Base-by-base conservation (phyloP, 768 basidiomycete genomes). In the Mycena pura region DNA sequence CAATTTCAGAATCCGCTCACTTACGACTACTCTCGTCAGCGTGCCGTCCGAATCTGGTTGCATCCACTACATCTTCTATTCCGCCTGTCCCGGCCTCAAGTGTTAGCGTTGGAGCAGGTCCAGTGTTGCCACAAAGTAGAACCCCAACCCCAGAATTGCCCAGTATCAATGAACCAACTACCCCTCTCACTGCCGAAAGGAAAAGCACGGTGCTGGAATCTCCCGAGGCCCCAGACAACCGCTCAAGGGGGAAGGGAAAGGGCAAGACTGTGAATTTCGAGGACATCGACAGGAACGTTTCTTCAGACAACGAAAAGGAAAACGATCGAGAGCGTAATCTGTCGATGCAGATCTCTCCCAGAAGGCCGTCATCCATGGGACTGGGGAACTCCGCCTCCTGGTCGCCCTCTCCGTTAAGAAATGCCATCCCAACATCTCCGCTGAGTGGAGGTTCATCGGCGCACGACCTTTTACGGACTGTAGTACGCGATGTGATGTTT, bases 401-500 rank as follows among this genome's bases (percentile, higher is more conserved):
- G 80, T 74, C 74, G 51, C 67, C 76, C 13, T 81, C 80, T 27
- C 82, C 81, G 31, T 75, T 69, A 53, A 78, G 70, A 51, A 77
- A 70, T 24, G 60, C 70, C 40, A 73, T 68, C 57, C 77, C 67
- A 64, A 71, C 70, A 34, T 72, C 68, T 1, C 69, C 74, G 11
- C 66, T 48, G 9, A 51, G 64, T 40, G 73, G 69, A n/a, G 69
- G 67, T 25, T 66, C 62, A 28, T 68, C 76, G 6, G 81, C 85
- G 15, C 86, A 90, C 47, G 86, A 88, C 38, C 77, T 91, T 25
- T 72, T 92, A 60, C 83, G 85, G 54, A 80, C 80, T 22, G 84
- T 91, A 53, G 83, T 92, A 50, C 81, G 82, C 43, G 90, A 92
- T 54, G 87, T 86, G 58, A 85, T 92, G 85, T 84, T 81, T 63